phyloP scores from a whole-genome alignment of 2,329 filamentous ascomycete species.

The Didymella exigua region DNA sequence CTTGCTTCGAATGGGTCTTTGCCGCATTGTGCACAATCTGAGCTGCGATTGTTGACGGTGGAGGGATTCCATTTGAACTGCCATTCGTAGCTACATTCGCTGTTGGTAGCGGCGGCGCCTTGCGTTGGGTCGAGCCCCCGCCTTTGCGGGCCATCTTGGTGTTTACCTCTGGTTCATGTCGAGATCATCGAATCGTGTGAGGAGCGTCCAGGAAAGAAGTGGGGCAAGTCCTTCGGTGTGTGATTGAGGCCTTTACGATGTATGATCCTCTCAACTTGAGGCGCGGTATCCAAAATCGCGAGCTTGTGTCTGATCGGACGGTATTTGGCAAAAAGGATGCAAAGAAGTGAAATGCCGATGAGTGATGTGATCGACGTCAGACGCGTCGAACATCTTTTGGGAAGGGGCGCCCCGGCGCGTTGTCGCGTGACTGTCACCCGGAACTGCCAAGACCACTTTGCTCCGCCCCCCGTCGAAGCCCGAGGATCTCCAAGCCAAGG shows the following conservation, averaged over 20 bases:
- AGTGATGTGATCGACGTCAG: constrained; percentile 12
- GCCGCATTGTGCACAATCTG: constrained; percentile 84
- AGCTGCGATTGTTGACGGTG: constrained; percentile 82
- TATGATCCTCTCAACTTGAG: background rate
- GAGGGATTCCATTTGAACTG: constrained; percentile 32
- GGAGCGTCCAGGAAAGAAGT: constrained; percentile 5
- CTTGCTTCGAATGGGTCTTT: constrained; percentile 65
- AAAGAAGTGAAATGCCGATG: background rate
- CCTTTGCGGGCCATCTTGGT: constrained; percentile 51
- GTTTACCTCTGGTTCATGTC: constrained; percentile 35
- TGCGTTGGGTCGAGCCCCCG: constrained; percentile 41
- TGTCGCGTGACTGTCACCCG: constrained; percentile 35
- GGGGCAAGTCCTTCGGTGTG: background rate
- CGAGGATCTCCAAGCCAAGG: constrained; percentile 8
- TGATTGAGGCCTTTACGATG: background rate
- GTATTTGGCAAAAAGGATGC: background rate
- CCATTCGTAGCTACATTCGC: constrained; percentile 29
- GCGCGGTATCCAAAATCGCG: background rate
- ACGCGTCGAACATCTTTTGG: constrained; percentile 23
- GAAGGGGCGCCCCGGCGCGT: constrained; percentile 23
- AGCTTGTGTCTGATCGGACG: background rate
- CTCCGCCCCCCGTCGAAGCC: constrained; percentile 11
- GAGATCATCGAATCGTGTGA: constrained; percentile 3
- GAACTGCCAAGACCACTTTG: constrained; percentile 23
- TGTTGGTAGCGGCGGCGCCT: constrained; percentile 25